Evolutionary conservation across 1,139 yeast species (phyloP).

Genomic region (Yamadazyma taylorii): DNA sequence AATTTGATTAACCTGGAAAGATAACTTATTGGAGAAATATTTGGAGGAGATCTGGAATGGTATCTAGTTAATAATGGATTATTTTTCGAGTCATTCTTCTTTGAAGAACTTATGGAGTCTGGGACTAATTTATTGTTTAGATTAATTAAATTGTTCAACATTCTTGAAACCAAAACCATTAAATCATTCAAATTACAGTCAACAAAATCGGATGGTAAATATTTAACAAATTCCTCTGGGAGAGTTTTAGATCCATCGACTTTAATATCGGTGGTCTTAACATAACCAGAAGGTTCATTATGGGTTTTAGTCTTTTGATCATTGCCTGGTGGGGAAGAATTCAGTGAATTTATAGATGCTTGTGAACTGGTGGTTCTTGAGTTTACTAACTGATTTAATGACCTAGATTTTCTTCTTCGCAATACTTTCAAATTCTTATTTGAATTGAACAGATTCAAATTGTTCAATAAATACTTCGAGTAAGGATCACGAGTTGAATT

Average conservation of each 20-base stretch:
- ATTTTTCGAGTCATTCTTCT: slow-evolving; percentile 15
- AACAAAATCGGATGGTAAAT: slow-evolving; percentile 54
- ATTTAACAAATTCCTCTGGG: slow-evolving; percentile 5
- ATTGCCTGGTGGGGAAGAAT: slow-evolving; percentile 5
- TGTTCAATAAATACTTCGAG: slow-evolving; percentile 10
- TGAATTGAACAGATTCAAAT: slow-evolving; percentile 4
- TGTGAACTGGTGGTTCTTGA: slow-evolving; percentile 2
- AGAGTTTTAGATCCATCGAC: slow-evolving; percentile 3
- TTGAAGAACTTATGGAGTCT: slow-evolving; percentile 23
- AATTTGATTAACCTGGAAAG: slow-evolving; percentile 76
- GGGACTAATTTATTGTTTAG: slow-evolving; percentile 64
- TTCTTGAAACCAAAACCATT: slow-evolving; percentile 69
- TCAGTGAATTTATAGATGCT: background rate
- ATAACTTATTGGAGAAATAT: slow-evolving; percentile 77
- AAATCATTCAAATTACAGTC: slow-evolving; percentile 71
- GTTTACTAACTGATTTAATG: slow-evolving; percentile 2
- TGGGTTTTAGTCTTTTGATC: too few species aligned
- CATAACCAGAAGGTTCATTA: slow-evolving; percentile 1
- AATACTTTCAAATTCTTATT: slow-evolving; percentile 6
- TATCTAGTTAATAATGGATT: slow-evolving; percentile 66
- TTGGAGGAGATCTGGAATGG: slow-evolving; percentile 91
- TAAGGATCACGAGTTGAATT: slow-evolving; percentile 7
- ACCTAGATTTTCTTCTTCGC: slow-evolving; percentile 6
- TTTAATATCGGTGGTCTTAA: slow-evolving; percentile 8
- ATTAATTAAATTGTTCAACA: slow-evolving; percentile 70